Base-by-base conservation (phyloP, 164 flowering plant genomes). In the Nymphaea thermarum region DNA sequence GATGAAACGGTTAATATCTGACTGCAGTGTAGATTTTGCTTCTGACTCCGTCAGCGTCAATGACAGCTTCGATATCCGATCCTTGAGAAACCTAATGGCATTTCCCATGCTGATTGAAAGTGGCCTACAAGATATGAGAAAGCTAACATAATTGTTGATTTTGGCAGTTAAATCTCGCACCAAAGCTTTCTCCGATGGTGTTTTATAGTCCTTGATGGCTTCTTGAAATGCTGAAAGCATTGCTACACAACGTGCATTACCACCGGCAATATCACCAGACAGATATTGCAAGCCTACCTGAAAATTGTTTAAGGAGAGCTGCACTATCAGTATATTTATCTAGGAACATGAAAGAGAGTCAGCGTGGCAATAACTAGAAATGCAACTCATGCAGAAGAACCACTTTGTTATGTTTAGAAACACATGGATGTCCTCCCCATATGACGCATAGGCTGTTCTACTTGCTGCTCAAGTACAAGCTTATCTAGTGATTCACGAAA, bases 41-140 rank as follows among this genome's bases (percentile, higher is more conserved):
- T 93, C 98, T 2, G 86, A 80, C 61, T 93, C 98, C 14, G 97
- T 80, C 12, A 89, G 67, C 44, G 78, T 75, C 62, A 82, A 36
- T 64, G 96, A 87, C 75, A 91, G 74, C 70, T 83, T 85, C 4
- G 91, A 77, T 68, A 91, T 86, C 44, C 82, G 80, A 69, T 69
- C 82, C 80, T 93, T 93, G 45, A 93, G 77, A 73, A 85, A 90
- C 76, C 85, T 78, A 61, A 93, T 93, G 55, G 96, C 91, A 77
- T 90, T 90, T 2, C 98, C 98, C 96, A 93, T 93, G 79, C 96
- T 93, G 65, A 93, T 80, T 62, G 98, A 90, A 65, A 93, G 89
- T 62, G 96, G 98, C 64, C 96, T 77, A 75, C 95, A 93, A 65
- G 85, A 88, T 60, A 64, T 88, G 47, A 93, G 72, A 72, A 90